Evolutionary conservation across 805 yeast species (phyloP), one percentile per base, ranked within the genome.

Genomic region (Myxozyma sirexii): DNA sequence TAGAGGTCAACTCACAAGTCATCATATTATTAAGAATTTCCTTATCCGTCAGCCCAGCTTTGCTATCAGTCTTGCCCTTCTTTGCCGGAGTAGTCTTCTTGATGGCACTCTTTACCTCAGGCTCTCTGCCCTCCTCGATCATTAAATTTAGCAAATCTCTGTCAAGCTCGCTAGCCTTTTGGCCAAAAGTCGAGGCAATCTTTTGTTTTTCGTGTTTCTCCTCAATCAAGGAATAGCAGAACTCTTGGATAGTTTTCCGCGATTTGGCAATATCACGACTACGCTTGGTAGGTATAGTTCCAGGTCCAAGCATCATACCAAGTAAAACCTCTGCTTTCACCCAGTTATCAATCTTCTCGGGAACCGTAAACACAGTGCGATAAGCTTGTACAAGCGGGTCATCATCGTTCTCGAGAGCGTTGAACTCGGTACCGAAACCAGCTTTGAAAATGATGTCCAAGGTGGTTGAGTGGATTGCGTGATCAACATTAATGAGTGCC

Each of bases 401-500:
- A 12, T 53, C 57, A 6, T 24, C 48, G 44, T 55, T 52, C 3
- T 46, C 43, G 3, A 62, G 49, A n/a, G 63, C 53, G 39, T 62
- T 43, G 31, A 51, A 51, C 33, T 62, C 60, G 31, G 39, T 23
- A 10, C 65, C 65, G 26, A 62, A 54, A 5, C 63, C 65, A 1
- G 63, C 65, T 19, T 39, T 39, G 56, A 58, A 54, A 17, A 62
- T 62, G 26, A 55, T 39, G 26, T 62, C 63, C n/a, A 62, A 55
- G 7, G 65, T 59, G 23, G 60, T 58, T 13, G 53, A 29, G n/a
- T 49, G 56, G 19, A 59, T n/a, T 19, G 43, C 48, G 15, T 51
- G 50, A 15, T 51, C 57, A 26, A 62, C 41, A 15, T 33, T 21
- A 7, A 62, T 35, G 19, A 58, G 15, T 6, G 46, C 38, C 26